phyloP scores from a whole-genome alignment of 1,284 basidiomycete species.

The Moniliophthora roreri region DNA sequence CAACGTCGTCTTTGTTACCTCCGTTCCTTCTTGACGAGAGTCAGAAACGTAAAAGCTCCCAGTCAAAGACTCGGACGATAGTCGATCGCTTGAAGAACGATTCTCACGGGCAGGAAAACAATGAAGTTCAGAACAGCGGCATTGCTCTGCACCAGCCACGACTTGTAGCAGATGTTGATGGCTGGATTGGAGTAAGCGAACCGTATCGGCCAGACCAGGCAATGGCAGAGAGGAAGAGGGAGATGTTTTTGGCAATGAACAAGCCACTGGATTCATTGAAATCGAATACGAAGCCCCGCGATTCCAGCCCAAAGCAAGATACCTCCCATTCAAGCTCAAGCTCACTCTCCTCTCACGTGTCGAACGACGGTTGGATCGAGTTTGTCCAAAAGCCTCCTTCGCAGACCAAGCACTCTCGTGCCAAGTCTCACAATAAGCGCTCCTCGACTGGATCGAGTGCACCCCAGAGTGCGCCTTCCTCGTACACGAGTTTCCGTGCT shows the following conservation, averaged over 20 bases:
- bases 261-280: slow-evolving; percentile 23
- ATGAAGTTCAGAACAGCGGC: background rate
- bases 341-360: background rate
- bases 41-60: slow-evolving; percentile 32
- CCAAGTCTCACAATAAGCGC: background rate
- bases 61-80: slow-evolving; percentile 46
- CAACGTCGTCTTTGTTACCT: slow-evolving; percentile 31
- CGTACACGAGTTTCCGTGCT: too few relatives aligned
- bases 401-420: background rate
- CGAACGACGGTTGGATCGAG: slow-evolving; percentile 4
- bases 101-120: background rate
- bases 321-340: background rate
- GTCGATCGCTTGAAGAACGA: slow-evolving; percentile 37
- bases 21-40: slow-evolving; percentile 38
- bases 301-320: background rate
- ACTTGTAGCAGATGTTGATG: slow-evolving; percentile 34
- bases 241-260: slow-evolving; percentile 38
- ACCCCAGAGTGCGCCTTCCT: too few relatives aligned
- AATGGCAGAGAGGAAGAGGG: slow-evolving; percentile 35
- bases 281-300: background rate
- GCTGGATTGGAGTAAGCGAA: slow-evolving; percentile 33
- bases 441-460: too few relatives aligned
- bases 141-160: background rate
- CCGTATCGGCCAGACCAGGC: slow-evolving; percentile 19
- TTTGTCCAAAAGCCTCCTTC: background rate